phyloP scores from a whole-genome alignment of 345 rosid genomes.

The Citrus glauca region DNA sequence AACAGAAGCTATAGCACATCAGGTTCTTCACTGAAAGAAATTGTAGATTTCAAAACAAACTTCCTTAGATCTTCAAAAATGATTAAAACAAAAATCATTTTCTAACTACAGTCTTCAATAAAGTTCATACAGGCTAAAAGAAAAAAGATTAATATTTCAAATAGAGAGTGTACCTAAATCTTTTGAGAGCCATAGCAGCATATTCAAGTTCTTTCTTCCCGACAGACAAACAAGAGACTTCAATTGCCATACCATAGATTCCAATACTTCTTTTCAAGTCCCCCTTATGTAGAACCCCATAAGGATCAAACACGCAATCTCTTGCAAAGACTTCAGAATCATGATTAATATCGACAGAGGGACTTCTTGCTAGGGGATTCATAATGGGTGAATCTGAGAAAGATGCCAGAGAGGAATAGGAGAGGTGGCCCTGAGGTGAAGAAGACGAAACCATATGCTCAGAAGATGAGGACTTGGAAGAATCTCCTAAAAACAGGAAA shows the following conservation, averaged over 20 bases:
- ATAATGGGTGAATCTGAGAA: slow-evolving; percentile 36
- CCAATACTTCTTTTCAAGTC: slow-evolving; percentile 44
- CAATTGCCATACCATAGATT: slow-evolving; percentile 41
- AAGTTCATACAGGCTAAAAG: not conserved
- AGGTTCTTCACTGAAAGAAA: not conserved
- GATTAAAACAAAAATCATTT: not conserved
- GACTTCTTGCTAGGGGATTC: slow-evolving; percentile 27
- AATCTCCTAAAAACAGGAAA: slow-evolving; percentile 51
- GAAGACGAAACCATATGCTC: slow-evolving; percentile 29
- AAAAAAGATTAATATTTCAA: not conserved
- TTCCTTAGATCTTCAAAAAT: not conserved
- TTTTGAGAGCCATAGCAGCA: slow-evolving; percentile 56
- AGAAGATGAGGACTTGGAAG: slow-evolving; percentile 37
- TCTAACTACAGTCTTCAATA: not conserved
- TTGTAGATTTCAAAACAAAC: not conserved
- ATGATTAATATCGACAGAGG: slow-evolving; percentile 23
- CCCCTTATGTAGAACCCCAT: slow-evolving; percentile 38
- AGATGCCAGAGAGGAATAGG: slow-evolving; percentile 35
- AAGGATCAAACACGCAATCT: slow-evolving; percentile 38
- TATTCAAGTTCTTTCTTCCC: slow-evolving; percentile 62
- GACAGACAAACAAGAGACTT: slow-evolving; percentile 58
- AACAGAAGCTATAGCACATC: not conserved
- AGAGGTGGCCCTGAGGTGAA: slow-evolving; percentile 40
- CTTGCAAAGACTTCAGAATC: slow-evolving; percentile 18
- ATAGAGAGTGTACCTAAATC: slow-evolving; percentile 40